phyloP scores from a whole-genome alignment of 225 moss, liverwort and hornwort genomes.

The Thuidium tamariscinum region DNA sequence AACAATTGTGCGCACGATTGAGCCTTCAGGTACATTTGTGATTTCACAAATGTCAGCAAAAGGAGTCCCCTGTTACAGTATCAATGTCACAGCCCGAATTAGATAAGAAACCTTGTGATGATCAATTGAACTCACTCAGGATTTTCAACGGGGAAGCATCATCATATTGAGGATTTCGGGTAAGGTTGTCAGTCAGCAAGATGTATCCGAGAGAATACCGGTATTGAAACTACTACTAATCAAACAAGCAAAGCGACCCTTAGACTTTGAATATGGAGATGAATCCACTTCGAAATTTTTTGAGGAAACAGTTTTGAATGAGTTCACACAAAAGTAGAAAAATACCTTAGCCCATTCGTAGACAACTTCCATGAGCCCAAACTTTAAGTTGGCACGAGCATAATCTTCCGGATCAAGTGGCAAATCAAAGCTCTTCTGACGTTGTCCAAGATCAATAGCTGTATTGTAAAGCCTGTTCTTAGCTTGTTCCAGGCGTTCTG shows the following conservation, averaged over 20 bases:
- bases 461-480: slow-evolving; percentile 76
- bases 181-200: neutral
- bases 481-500: slow-evolving; percentile 67
- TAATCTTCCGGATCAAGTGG: slow-evolving; percentile 88
- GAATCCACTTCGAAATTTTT: neutral
- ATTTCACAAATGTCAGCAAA: slow-evolving; percentile 97
- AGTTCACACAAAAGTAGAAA: neutral
- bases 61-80: slow-evolving; percentile 63
- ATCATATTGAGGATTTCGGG: neutral
- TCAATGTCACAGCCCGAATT: neutral
- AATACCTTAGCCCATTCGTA: slow-evolving; percentile 98
- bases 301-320: neutral
- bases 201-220: neutral
- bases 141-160: neutral
- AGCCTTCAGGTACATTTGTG: slow-evolving; percentile 90
- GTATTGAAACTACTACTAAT: neutral
- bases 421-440: slow-evolving; percentile 70
- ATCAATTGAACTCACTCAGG: neutral
- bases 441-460: slow-evolving; percentile 71
- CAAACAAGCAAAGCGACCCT: neutral
- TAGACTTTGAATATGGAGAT: neutral
- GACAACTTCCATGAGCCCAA: slow-evolving; percentile 96
- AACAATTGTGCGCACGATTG: slow-evolving; percentile 93
- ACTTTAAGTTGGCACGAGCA: slow-evolving; percentile 69
- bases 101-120: neutral